phyloP scores from a whole-genome alignment of 352 stramenopile genomes.

The Phytophthora sansomeana region DNA sequence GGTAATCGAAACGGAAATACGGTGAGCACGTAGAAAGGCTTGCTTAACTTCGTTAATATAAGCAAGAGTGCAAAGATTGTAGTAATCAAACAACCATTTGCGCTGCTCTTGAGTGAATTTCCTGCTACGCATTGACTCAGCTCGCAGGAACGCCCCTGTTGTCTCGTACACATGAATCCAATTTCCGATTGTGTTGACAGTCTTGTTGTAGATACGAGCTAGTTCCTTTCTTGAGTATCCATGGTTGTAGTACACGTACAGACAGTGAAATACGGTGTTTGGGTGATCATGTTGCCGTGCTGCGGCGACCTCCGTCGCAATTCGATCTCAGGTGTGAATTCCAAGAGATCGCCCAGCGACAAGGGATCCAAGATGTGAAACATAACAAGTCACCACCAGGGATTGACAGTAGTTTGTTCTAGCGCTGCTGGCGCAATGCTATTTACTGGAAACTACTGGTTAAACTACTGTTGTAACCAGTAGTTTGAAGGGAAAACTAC shows the following conservation, averaged over 20 bases:
- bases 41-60: not conserved
- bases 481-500: no score
- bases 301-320: not conserved
- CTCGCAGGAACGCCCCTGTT: not conserved
- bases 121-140: not conserved
- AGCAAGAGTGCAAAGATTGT: not conserved
- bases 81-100: not conserved
- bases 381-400: no score
- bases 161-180: constrained; percentile 7
- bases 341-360: no score
- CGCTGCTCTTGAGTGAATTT: not conserved
- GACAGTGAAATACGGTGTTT: constrained; percentile 13
- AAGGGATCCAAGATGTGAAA: no score
- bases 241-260: constrained; percentile 11
- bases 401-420: no score
- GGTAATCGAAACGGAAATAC: no score
- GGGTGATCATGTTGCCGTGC: constrained; percentile 5
- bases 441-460: no score
- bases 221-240: constrained; percentile 2
- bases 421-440: no score
- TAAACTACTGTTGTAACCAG: no score
- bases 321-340: no score
- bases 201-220: constrained; percentile 7
- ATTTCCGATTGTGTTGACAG: not conserved
- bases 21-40: not conserved